Evolutionary conservation across 768 basidiomycete species (phyloP).

Genomic region (Russula foetens): DNA sequence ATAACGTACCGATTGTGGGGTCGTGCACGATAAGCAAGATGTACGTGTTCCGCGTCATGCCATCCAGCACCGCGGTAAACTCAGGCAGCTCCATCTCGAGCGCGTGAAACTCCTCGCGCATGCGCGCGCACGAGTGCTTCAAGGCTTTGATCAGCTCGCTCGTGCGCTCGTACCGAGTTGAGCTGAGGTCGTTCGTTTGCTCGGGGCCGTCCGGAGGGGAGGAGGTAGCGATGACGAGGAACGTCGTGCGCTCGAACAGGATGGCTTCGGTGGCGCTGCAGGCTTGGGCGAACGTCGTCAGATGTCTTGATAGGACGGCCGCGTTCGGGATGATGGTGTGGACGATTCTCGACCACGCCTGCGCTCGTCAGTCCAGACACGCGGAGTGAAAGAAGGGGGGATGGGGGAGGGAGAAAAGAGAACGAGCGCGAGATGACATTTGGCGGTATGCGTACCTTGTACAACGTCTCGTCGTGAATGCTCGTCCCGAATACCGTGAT

Average conservation of each 20-base stretch:
- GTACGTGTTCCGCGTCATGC: conserved; percentile 90
- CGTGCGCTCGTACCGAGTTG: conserved; percentile 77
- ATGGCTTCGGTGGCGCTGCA: conserved; percentile 92
- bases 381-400: background rate
- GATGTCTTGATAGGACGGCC: conserved; percentile 76
- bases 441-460: conserved; percentile 50
- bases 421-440: background rate
- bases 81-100: conserved; percentile 81
- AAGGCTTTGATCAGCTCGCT: conserved; percentile 94
- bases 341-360: conserved; percentile 99
- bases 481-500: conserved; percentile 86
- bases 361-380: background rate
- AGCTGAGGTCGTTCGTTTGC: conserved; percentile 37
- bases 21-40: conserved; percentile 85
- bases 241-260: conserved; percentile 94
- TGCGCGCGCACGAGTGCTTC: conserved; percentile 82
- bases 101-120: conserved; percentile 78
- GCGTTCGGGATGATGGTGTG: conserved; percentile 92
- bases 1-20: conserved; percentile 66
- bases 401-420: background rate
- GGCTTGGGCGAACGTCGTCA: conserved; percentile 77
- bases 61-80: conserved; percentile 85
- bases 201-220: conserved; percentile 34
- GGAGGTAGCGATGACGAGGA: conserved; percentile 92
- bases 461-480: conserved; percentile 95